These are phyloP conservation scores for Nectriaceae sp. DNA, from an alignment of 2,329 filamentous ascomycete genomes.

Conservation along the genomic window DNA sequence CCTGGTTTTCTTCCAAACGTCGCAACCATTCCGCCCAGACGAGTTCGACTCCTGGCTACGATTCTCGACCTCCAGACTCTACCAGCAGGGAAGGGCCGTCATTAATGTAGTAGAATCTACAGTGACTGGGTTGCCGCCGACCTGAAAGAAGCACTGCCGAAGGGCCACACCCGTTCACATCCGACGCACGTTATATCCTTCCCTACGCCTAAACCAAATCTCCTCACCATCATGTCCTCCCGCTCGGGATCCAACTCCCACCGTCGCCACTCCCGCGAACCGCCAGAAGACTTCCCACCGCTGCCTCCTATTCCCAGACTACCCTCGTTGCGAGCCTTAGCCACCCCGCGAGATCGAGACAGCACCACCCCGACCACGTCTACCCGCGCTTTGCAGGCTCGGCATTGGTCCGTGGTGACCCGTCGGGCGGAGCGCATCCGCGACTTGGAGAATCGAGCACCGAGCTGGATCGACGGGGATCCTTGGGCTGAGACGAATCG, in stretches of 20 bases:
- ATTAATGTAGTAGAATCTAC: conserved; percentile 14
- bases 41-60: conserved; percentile 8
- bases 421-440: conserved; percentile 40
- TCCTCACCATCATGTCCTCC: conserved; percentile 32
- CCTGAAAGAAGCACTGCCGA: too few relatives aligned
- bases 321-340: conserved; percentile 34
- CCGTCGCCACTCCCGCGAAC: conserved; percentile 32
- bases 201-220: conserved; percentile 4
- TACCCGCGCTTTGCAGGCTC: conserved; percentile 22
- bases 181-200: conserved; percentile 21
- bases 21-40: conserved; percentile 4
- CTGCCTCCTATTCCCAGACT: conserved; percentile 34
- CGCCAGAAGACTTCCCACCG: conserved; percentile 34
- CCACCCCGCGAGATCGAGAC: conserved; percentile 31
- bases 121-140: conserved; percentile 7
- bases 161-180: too few relatives aligned
- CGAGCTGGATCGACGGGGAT: conserved; percentile 30
- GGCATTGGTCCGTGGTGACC: conserved; percentile 30
- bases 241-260: conserved; percentile 33
- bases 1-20: conserved; percentile 7
- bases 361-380: conserved; percentile 20
- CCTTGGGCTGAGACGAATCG: conserved; percentile 23
- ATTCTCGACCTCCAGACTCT: conserved; percentile 1
- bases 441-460: conserved; percentile 32
- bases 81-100: not conserved